phyloP scores from a whole-genome alignment of 2,329 filamentous ascomycete genomes.

The Kalmusia sp. region DNA sequence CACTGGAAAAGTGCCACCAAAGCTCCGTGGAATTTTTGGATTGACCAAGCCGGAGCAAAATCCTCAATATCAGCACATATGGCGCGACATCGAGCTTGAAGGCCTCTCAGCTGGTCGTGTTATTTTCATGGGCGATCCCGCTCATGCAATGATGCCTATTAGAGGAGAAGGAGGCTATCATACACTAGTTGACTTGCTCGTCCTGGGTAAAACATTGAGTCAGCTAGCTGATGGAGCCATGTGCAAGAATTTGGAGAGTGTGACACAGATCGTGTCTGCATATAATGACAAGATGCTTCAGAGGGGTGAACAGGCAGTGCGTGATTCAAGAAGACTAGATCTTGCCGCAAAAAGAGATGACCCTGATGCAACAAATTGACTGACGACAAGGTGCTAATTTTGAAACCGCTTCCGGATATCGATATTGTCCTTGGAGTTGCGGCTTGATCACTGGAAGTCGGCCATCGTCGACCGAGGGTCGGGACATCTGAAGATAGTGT shows the following conservation, averaged over 20 bases:
- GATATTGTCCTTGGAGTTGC: no score
- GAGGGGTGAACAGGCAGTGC: constrained; percentile 7
- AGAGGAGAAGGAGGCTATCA: constrained; percentile 12
- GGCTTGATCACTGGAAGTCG: no score
- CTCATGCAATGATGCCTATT: constrained; percentile 12
- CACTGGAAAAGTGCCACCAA: background rate
- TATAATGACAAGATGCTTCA: constrained; percentile 9
- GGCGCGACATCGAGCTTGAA: constrained; percentile 13
- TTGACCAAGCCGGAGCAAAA: constrained; percentile 5
- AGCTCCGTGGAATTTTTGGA: constrained; percentile 16
- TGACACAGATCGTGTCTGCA: background rate
- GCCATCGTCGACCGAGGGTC: no score
- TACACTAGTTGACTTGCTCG: constrained; percentile 10
- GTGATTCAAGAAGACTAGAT: constrained; percentile 11
- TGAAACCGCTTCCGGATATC: no score
- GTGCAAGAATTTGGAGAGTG: background rate
- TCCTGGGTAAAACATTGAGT: background rate
- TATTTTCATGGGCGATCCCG: constrained; percentile 8
- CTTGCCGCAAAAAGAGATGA: no score
- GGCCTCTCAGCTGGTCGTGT: constrained; percentile 7
- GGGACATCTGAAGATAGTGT: no score
- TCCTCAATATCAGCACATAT: constrained; percentile 11
- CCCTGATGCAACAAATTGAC: no score
- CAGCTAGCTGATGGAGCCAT: background rate
- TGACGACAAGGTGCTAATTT: no score